Evolutionary conservation across 768 basidiomycete species (phyloP).

Genomic region (Mycena epipterygia): DNA sequence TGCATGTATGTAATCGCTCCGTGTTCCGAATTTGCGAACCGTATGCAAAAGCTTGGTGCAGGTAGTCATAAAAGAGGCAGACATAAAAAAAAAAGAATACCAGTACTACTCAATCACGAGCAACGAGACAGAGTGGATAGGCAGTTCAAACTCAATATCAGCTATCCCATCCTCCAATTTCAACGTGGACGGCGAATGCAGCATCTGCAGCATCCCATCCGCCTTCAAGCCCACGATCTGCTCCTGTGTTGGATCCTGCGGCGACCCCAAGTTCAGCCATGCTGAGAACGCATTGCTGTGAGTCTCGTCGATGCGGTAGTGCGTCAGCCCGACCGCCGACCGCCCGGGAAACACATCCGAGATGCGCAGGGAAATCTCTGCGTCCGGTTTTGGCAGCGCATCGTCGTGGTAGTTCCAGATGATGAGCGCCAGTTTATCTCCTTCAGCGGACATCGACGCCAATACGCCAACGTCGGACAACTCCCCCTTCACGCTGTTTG

Average conservation of each 20-base stretch:
- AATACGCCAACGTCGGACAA: slow-evolving; percentile 32
- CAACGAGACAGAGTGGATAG: slow-evolving; percentile 33
- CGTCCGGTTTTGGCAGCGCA: slow-evolving; percentile 32
- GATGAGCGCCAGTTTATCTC: slow-evolving; percentile 28
- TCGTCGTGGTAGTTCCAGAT: slow-evolving; percentile 36
- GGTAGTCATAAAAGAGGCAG: neutral
- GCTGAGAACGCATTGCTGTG: slow-evolving; percentile 33
- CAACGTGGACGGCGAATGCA: slow-evolving; percentile 27
- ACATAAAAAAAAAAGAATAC: slow-evolving; percentile 10
- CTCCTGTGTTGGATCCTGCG: slow-evolving; percentile 32
- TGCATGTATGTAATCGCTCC: slow-evolving; percentile 11
- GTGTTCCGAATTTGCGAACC: slow-evolving; percentile 7
- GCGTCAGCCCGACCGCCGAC: slow-evolving; percentile 18
- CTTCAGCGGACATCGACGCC: slow-evolving; percentile 29
- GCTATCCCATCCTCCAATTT: slow-evolving; percentile 24
- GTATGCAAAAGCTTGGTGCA: neutral
- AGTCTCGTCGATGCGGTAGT: slow-evolving; percentile 34
- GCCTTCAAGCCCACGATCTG: slow-evolving; percentile 24
- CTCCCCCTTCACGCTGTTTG: slow-evolving; percentile 30
- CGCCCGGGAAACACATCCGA: slow-evolving; percentile 29
- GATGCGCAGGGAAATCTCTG: slow-evolving; percentile 29
- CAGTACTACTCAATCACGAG: slow-evolving; percentile 31
- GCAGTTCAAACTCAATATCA: slow-evolving; percentile 29
- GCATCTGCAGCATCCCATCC: slow-evolving; percentile 33
- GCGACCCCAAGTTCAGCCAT: slow-evolving; percentile 27